Percentiles rank a stretch among this genome's conserved stretches.
Evolutionary conservation across 1,284 basidiomycete species (phyloP).

Genomic region (Puccinia novopanici): DNA sequence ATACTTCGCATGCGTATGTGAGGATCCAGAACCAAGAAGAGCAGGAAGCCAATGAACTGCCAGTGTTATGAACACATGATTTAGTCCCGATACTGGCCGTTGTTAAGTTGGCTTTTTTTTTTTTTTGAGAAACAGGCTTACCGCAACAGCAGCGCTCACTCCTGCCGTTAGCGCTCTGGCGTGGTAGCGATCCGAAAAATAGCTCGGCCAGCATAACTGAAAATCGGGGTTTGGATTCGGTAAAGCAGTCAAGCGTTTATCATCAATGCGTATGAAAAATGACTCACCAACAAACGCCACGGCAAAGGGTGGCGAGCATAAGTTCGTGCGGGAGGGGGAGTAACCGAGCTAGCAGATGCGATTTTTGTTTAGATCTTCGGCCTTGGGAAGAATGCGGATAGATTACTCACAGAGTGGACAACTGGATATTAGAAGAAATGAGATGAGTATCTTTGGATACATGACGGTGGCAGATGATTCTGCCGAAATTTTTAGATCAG

Average conservation of each 20-base stretch:
- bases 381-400: background rate
- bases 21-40: slow-evolving; percentile 6
- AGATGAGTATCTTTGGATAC: background rate
- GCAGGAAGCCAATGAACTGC: slow-evolving; percentile 35
- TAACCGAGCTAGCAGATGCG: slow-evolving; percentile 12
- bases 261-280: background rate
- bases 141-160: slow-evolving; percentile 14
- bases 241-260: background rate
- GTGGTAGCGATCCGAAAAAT: slow-evolving; percentile 38
- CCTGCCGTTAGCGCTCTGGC: slow-evolving; percentile 28
- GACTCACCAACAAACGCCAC: slow-evolving; percentile 13
- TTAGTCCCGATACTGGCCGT: background rate
- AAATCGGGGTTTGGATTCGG: background rate
- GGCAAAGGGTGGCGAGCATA: slow-evolving; percentile 23
- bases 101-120: background rate
- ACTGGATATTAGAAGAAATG: slow-evolving; percentile 4
- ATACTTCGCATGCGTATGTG: slow-evolving; percentile 21
- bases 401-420: slow-evolving; percentile 3
- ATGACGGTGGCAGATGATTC: background rate
- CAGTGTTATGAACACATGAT: background rate
- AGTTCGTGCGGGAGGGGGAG: slow-evolving; percentile 1
- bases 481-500: background rate
- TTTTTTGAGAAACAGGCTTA: background rate
- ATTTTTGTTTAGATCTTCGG: background rate
- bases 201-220: slow-evolving; percentile 41